These are phyloP conservation scores for Pluteus cervinus DNA, from an alignment of 768 basidiomycete genomes.

Conservation along the genomic window DNA sequence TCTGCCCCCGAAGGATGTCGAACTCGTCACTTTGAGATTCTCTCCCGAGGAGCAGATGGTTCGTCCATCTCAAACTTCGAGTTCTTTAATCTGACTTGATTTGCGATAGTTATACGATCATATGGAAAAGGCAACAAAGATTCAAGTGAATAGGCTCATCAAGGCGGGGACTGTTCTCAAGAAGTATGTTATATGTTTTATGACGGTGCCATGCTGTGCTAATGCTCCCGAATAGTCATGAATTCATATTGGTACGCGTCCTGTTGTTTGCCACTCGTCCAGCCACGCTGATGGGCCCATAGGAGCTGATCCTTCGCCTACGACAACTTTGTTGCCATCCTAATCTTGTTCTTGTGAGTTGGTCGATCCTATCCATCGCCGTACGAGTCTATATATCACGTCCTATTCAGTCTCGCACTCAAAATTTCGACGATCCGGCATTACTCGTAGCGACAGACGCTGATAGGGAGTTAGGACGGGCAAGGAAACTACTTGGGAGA, in stretches of 20 bases:
- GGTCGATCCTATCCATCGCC: conserved; percentile 12
- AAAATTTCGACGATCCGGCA: conserved; percentile 45
- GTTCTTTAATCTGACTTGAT: not conserved
- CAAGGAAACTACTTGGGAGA: conserved; percentile 40
- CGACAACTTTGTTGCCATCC: conserved; percentile 74
- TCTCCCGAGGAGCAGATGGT: conserved; percentile 61
- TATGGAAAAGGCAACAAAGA: conserved; percentile 48
- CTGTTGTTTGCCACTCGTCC: not conserved
- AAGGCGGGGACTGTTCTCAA: conserved; percentile 61
- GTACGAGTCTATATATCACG: not conserved
- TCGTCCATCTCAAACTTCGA: conserved; percentile 9
- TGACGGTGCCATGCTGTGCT: not conserved
- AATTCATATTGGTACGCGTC: conserved; percentile 35
- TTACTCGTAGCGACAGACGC: conserved; percentile 37
- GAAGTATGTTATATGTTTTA: conserved; percentile 42
- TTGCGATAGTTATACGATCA: conserved; percentile 46
- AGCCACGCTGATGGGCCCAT: not conserved
- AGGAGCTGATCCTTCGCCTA: conserved; percentile 72
- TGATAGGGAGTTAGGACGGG: conserved; percentile 55
- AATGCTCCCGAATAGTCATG: conserved; percentile 29
- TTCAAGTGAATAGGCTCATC: conserved; percentile 56
- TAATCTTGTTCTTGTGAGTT: conserved; percentile 60
- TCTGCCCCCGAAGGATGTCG: conserved; percentile 55
- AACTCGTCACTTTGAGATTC: conserved; percentile 57
- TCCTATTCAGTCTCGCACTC: conserved; percentile 28